Base-by-base conservation (phyloP, 257 asterid species). In the Solanum chmielewskii region DNA sequence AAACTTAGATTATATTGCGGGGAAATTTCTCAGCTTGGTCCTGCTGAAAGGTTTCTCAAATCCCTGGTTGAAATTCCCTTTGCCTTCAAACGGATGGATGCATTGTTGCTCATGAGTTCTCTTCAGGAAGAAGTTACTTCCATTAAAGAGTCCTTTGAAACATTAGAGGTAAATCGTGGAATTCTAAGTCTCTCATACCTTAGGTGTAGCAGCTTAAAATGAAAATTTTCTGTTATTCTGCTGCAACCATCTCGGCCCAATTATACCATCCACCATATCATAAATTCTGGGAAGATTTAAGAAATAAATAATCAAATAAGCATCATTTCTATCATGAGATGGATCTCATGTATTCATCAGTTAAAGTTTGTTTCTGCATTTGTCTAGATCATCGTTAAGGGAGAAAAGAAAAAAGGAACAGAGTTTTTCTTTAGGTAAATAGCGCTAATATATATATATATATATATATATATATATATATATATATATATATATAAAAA, bases 1-100 rank as follows among this genome's bases (percentile, higher is more conserved):
- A 96, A 95, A 86, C 98, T 96, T 66, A 91, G 99, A 83, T 84
- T 95, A 90, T 96, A 88, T 82, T 69, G 60, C 84, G 99, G 97
- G 75, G 98, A 96, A 52, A 47, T 93, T 73, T 83, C 96, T 83
- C 94, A 70, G 83, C 96, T 96, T 49, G 98, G 98, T 81, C 98
- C 97, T 4, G 98, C 98, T 9, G 99, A 96, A 88, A 91, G 93
- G 87, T 95, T 95, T 87, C 93, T 95, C n/a, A 94, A 94, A 90
- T 94, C 90, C 88, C 52, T 94, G 86, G 93, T 93, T 52, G 94
- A 93, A 47, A 94, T 96, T 74, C 99, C 99, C 11, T 95, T 92
- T 86, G 98, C 98, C 91, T 95, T 95, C 80, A 94, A 93, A 90
- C 95, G 98, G 39, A 89, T 96, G 83, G 98, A 94, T 87, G 85